A percentile compares a stretch with the other conserved stretches of the same genome.
Conservation (phyloP, 306 rosid genomes). For the Cucumis hystrix region DNA sequence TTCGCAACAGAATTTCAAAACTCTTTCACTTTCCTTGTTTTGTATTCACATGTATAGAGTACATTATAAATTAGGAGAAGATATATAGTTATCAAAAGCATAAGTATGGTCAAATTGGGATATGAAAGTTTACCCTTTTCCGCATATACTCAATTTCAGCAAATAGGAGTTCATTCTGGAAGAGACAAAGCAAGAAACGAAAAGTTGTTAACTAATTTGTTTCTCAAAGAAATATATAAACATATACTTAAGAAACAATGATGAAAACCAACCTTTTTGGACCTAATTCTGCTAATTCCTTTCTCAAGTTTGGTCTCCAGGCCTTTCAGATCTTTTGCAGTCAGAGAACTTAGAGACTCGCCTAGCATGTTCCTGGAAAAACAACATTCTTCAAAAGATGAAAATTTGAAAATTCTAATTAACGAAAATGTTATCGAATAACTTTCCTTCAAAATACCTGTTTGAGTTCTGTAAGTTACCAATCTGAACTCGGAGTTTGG, state of each 20-base stretch:
- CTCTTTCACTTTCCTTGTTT: too few species aligned
- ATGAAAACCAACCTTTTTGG: constrained; percentile 55
- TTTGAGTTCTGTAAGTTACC: constrained; percentile 52
- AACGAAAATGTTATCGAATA: not conserved
- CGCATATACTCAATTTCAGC: constrained; percentile 93
- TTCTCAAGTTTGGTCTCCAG: constrained; percentile 64
- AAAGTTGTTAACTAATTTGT: not conserved
- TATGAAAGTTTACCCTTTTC: constrained; percentile 33
- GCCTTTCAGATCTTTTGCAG: constrained; percentile 42
- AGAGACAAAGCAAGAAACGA: not conserved
- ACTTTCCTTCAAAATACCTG: constrained; percentile 30
- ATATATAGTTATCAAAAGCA: not conserved
- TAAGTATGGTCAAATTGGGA: not conserved
- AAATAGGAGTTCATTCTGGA: constrained; percentile 84
- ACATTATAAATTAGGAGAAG: too few species aligned
- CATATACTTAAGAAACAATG: not conserved
- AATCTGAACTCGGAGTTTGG: constrained; percentile 58
- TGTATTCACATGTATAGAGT: too few species aligned
- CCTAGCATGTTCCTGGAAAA: constrained; percentile 57
- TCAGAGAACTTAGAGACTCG: constrained; percentile 38
- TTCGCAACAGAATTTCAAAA: too few species aligned
- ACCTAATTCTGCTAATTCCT: constrained; percentile 68
- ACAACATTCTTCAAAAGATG: not conserved
- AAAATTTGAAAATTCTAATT: not conserved
- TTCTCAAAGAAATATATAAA: not conserved